Evolutionary conservation across 768 basidiomycete genomes (phyloP), one percentile per base, ranked within the genome.

Genomic region (Inosperma sp.): DNA sequence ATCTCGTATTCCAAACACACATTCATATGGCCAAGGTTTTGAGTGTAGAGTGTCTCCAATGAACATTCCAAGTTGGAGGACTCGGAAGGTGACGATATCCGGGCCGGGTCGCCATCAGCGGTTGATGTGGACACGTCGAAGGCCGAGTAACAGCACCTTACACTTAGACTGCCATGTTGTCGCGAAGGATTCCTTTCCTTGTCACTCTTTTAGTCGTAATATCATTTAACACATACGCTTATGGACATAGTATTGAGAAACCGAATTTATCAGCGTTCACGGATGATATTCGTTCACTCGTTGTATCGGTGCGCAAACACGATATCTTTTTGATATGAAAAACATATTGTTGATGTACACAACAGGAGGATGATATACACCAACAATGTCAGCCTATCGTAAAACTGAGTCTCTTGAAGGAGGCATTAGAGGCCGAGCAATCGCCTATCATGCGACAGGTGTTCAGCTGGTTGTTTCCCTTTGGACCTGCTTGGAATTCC

Each of bases 401-500:
- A 55, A 65, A 67, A 44, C 72, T 91, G 47, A 76, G 77, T 60
- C 66, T 72, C 46, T 71, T 91, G 48, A 88, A 88, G 64, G 63
- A 68, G 49, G 71, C 75, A 7, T 66, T 87, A 23, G 84, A 86
- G 56, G 81, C 73, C 35, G 66, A 75, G 51, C 76, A 82, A 65
- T 89, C 86, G 22, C 84, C 86, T 25, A 65, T 89, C 40, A 81
- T 93, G 82, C 84, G 86, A 49, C 79, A 82, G 60, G 75, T 91
- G 29, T 94, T 94, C 68, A 73, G 78, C 4, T 80, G 80, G 72
- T 69, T 93, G 51, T 95, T 95, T 63, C 92, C 92, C 29, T 95
- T 94, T 62, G 87, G 88, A 27, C 91, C 90, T 52, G 92, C 82
- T 6, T 89, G 84, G 84, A 93, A 93, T 67, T 86, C 88, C 31